A percentile compares a stretch with the other conserved stretches of the same genome.
These are phyloP conservation scores for Capronia americana DNA, from an alignment of 2,329 filamentous ascomycete species.

Conservation along the genomic window DNA sequence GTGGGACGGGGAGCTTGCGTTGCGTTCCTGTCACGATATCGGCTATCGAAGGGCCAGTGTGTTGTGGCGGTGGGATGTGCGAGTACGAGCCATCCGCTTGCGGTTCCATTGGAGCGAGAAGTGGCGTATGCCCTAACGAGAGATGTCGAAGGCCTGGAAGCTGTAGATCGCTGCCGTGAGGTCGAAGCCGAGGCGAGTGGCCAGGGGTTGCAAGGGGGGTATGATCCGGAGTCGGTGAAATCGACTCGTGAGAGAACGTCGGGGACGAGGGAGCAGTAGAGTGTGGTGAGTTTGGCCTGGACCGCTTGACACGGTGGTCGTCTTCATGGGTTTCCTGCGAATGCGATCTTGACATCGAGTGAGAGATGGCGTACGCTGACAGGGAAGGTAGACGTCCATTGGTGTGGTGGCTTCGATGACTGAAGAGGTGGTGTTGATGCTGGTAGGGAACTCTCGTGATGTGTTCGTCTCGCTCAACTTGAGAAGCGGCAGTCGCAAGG, in stretches of 20 bases:
- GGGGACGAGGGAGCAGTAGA: constrained; percentile 95
- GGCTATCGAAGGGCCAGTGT: constrained; percentile 78
- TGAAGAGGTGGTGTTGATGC: constrained; percentile 55
- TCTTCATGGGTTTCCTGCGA: constrained; percentile 71
- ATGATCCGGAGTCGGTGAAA: constrained; percentile 94
- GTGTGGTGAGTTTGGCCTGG: constrained; percentile 89
- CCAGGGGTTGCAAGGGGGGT: constrained; percentile 97
- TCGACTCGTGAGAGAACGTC: constrained; percentile 93
- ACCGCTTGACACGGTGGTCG: constrained; percentile 81
- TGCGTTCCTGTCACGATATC: constrained; percentile 95
- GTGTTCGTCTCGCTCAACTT: constrained; percentile 68
- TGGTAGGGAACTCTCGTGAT: constrained; percentile 48
- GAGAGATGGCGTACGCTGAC: constrained; percentile 73
- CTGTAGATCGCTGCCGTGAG: constrained; percentile 76
- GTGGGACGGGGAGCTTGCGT: constrained; percentile 87
- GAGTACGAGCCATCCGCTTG: constrained; percentile 65
- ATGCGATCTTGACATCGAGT: constrained; percentile 84
- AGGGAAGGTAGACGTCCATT: constrained; percentile 74
- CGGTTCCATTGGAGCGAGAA: constrained; percentile 74
- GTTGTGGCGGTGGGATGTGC: constrained; percentile 58
- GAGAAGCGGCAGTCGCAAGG: constrained; percentile 71
- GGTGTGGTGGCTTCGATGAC: constrained; percentile 52
- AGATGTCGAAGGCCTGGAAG: constrained; percentile 83
- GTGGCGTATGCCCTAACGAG: constrained; percentile 69
- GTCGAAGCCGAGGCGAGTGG: constrained; percentile 88